A percentile compares a stretch with the other conserved stretches of the same genome.
These are phyloP conservation scores for Rhinocladiella similis DNA, from an alignment of 2,329 filamentous ascomycete genomes.

Conservation along the genomic window DNA sequence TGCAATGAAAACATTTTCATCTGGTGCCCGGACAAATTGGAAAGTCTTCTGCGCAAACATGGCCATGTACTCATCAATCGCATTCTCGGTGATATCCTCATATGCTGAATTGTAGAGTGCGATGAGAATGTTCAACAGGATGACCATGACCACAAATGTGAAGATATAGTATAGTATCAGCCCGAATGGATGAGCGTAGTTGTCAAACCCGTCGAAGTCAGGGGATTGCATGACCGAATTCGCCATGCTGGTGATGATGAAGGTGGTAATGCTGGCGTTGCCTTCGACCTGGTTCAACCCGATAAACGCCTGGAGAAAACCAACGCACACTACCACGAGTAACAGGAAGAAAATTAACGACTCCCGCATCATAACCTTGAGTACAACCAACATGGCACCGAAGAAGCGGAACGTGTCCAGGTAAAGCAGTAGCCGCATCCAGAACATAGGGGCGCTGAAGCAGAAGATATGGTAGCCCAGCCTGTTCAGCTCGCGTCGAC, in stretches of 20 bases:
- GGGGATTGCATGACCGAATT: constrained; percentile 91
- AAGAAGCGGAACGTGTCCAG: constrained; percentile 94
- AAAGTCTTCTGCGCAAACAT: constrained; percentile 93
- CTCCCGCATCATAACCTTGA: constrained; percentile 94
- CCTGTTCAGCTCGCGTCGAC: constrained; percentile 67
- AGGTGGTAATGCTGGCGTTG: constrained; percentile 52
- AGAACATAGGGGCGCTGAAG: constrained; percentile 94
- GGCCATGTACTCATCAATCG: constrained; percentile 92
- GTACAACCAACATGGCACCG: constrained; percentile 93
- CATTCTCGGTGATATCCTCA: constrained; percentile 88
- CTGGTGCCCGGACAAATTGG: constrained; percentile 92
- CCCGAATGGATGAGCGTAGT: constrained; percentile 89
- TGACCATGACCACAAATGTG: constrained; percentile 94
- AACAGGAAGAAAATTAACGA: constrained; percentile 96
- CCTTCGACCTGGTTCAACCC: constrained; percentile 83
- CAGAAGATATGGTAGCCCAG: constrained; percentile 93
- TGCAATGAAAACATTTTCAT: constrained; percentile 97
- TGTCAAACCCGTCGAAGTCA: constrained; percentile 85
- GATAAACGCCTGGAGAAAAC: constrained; percentile 90
- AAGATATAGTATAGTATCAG: constrained; percentile 96
- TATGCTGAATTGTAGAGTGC: constrained; percentile 97
- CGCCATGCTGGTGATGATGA: constrained; percentile 61
- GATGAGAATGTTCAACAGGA: constrained; percentile 93
- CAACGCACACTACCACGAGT: constrained; percentile 71
- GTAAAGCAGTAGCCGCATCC: constrained; percentile 88